Base-by-base conservation (phyloP, 1,284 basidiomycete genomes). In the Heliocybe sulcata region DNA sequence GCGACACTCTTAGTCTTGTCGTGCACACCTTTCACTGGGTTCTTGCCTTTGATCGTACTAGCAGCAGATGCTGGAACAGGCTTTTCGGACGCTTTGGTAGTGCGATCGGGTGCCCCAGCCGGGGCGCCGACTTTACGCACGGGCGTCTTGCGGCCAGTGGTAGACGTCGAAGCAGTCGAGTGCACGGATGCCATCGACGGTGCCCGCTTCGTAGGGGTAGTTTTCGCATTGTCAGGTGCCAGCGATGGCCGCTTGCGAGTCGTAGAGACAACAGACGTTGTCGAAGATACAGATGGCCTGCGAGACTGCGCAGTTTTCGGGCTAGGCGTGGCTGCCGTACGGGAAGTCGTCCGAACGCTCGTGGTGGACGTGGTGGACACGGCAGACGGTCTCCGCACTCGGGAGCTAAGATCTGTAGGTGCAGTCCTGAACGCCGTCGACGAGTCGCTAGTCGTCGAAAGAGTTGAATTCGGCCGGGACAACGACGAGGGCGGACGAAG, bases 391-490 rank as follows among this genome's bases (percentile, higher is more conserved):
- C 72, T 71, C n/a, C 58, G 50, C 60, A 59, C n/a, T 51, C 58
- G 4, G 58, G 55, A 8, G 60, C 56, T n/a, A 58, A 50, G 11
- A 60, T 62, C n/a, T 56, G 48, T 50, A 22, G 50, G 23, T 56
- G 85, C 82, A 0, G 82, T 86, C 55, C 78, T 79, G 65, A 82
- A 87, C 1, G 79, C 76, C 0, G 73, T 74, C 1, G 76, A 75
- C 14, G 70, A 76, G 1, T 81, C 79, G 48, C 75, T 82, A 2
- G 73, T 72, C 0, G 70, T 71, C n/a, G 80, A 80, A 23, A 75
- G 59, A 9, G 66, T 69, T 3, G 81, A 81, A 1, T 63, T 67
- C 3, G 78, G 75, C 20, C 78, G 72, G 0, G 68, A 70, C 3
- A 62, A 2, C 25, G 59, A 45, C 22, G 55, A 35, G 20, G 61